Conservation (phyloP, 2,329 filamentous ascomycete species). For the Akanthomyces lecanii region DNA sequence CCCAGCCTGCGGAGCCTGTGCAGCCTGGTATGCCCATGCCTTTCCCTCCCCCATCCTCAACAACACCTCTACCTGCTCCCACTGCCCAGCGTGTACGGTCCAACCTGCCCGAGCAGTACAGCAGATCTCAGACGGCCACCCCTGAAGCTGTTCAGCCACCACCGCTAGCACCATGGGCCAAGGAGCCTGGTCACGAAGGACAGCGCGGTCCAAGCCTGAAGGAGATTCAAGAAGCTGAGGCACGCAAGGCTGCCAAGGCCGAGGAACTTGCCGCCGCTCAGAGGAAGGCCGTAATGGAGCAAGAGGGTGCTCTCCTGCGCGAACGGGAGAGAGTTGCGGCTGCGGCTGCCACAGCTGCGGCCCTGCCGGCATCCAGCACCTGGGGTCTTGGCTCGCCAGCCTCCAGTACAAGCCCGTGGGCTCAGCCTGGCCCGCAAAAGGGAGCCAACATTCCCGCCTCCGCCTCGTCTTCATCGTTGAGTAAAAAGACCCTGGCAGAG, state of each 20-base stretch:
- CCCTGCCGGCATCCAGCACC: slow-evolving; percentile 81
- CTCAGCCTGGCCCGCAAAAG: slow-evolving; percentile 55
- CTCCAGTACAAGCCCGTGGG: slow-evolving; percentile 62
- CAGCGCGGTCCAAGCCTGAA: slow-evolving; percentile 87
- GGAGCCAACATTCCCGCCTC: slow-evolving; percentile 21
- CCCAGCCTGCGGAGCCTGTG: slow-evolving; percentile 50
- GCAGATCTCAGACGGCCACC: slow-evolving; percentile 71
- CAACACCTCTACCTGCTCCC: slow-evolving; percentile 80
- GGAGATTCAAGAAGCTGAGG: slow-evolving; percentile 95
- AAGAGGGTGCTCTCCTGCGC: slow-evolving; percentile 60
- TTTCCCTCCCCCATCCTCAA: slow-evolving; percentile 66
- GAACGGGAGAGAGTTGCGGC: slow-evolving; percentile 57
- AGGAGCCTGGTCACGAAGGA: slow-evolving; percentile 65
- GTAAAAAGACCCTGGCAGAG: slow-evolving; percentile 89
- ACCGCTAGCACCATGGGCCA: slow-evolving; percentile 91
- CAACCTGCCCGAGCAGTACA: slow-evolving; percentile 72
- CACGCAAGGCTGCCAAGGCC: slow-evolving; percentile 82
- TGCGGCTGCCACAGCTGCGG: slow-evolving; percentile 59
- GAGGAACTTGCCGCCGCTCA: slow-evolving; percentile 76
- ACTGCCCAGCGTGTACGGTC: slow-evolving; percentile 81
- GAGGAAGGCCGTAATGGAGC: slow-evolving; percentile 74
- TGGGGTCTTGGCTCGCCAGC: slow-evolving; percentile 80
- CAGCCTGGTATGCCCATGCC: slow-evolving; percentile 68
- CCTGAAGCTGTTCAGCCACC: slow-evolving; percentile 60
- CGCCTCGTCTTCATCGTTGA: slow-evolving; percentile 24